These are phyloP conservation scores for Xanthoconium stramineum DNA, from an alignment of 768 basidiomycete genomes.

Conservation along the genomic window DNA sequence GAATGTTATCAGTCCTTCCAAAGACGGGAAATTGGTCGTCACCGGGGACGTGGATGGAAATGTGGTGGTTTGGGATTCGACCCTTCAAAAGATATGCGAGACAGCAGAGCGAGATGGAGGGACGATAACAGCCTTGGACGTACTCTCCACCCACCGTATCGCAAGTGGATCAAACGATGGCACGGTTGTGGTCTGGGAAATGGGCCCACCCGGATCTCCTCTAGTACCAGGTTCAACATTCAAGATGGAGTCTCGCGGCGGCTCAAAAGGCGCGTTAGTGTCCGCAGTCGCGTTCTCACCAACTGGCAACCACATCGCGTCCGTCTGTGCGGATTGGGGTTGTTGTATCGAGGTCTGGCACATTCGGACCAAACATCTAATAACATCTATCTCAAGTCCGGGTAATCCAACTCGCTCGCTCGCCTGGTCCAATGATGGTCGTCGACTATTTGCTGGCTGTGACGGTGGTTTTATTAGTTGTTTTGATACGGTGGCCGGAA, in stretches of 20 bases:
- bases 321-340: neutral
- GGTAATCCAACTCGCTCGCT: conserved; percentile 2
- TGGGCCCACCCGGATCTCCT: neutral
- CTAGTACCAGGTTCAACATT: neutral
- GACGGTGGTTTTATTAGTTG: conserved; percentile 8
- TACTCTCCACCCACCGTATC: neutral
- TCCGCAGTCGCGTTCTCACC: conserved; percentile 19
- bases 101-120: neutral
- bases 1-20: neutral
- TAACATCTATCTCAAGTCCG: neutral
- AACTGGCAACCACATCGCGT: conserved; percentile 6
- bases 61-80: neutral
- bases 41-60: neutral
- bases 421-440: conserved; percentile 17
- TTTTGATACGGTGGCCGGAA: conserved; percentile 6
- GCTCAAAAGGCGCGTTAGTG: neutral
- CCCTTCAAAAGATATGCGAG: neutral
- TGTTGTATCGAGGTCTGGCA: conserved; percentile 10
- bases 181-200: neutral
- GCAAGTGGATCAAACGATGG: neutral
- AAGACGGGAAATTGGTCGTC: neutral
- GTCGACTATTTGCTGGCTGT: conserved; percentile 12
- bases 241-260: neutral
- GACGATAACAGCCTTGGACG: neutral
- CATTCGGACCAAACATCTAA: conserved; percentile 2